phyloP scores from a whole-genome alignment of 2,329 filamentous ascomycete species.

The Xylariaceae sp. region DNA sequence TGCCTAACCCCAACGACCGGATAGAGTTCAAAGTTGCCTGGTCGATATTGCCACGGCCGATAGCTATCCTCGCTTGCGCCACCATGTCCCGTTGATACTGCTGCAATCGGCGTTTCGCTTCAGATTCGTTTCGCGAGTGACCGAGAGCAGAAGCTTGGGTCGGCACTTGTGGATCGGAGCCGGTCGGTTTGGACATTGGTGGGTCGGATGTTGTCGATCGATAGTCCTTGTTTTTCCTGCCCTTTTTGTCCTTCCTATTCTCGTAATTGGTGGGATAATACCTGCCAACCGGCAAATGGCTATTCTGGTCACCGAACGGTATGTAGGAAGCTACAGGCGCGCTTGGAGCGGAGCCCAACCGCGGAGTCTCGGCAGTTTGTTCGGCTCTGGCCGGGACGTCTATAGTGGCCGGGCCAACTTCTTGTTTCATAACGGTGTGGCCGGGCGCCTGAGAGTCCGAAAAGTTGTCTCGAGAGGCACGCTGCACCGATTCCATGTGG shows the following conservation, averaged over 20 bases:
- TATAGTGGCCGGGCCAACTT: conserved; percentile 23
- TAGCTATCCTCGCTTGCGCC: conserved; percentile 50
- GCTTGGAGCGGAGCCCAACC: conserved; percentile 28
- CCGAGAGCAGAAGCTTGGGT: conserved; percentile 23
- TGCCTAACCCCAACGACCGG: conserved; percentile 38
- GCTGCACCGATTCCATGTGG: conserved; percentile 35
- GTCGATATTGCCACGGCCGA: conserved; percentile 32
- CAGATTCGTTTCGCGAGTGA: conserved; percentile 41
- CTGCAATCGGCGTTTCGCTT: conserved; percentile 49
- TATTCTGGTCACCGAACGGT: conserved; percentile 46
- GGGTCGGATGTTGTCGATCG: conserved; percentile 26
- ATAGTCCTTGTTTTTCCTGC: conserved; percentile 19
- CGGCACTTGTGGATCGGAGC: conserved; percentile 37
- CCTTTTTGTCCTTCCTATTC: conserved; percentile 35
- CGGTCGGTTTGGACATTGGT: conserved; percentile 32
- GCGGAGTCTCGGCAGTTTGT: conserved; percentile 27
- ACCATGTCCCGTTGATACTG: conserved; percentile 61
- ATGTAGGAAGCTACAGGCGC: conserved; percentile 50
- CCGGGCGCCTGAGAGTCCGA: conserved; percentile 15
- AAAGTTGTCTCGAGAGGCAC: conserved; percentile 33
- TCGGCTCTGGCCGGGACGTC: conserved; percentile 22
- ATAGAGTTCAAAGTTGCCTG: conserved; percentile 36
- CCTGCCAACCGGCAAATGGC: conserved; percentile 53
- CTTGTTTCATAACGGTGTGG: conserved; percentile 17
- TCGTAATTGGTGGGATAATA: conserved; percentile 63